phyloP scores from a whole-genome alignment of 2,329 filamentous ascomycete species.

The Didymella arachidicola region DNA sequence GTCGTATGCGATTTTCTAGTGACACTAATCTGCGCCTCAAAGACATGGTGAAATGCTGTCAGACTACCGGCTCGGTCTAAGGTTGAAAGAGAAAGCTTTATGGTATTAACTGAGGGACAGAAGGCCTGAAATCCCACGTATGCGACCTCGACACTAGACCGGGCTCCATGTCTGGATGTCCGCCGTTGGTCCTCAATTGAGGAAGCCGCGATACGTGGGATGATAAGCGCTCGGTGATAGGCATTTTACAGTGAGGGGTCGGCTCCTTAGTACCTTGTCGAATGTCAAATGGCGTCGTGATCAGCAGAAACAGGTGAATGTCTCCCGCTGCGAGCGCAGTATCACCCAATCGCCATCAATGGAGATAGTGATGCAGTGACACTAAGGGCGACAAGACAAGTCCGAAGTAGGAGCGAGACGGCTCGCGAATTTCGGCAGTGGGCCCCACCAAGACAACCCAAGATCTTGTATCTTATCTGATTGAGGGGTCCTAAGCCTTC shows the following conservation, averaged over 20 bases:
- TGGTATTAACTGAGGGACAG: background rate
- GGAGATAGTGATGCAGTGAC: background rate
- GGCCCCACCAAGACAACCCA: slow-evolving; percentile 8
- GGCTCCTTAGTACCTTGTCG: background rate
- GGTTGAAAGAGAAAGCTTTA: background rate
- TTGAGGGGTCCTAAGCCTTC: slow-evolving; percentile 1
- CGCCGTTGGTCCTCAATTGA: slow-evolving; percentile 5
- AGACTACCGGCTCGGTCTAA: background rate
- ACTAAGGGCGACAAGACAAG: background rate
- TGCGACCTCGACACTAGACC: background rate
- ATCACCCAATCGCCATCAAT: background rate
- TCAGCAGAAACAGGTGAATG: background rate
- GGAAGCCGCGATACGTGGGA: slow-evolving; percentile 13
- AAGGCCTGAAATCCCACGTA: background rate
- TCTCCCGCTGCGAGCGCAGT: background rate
- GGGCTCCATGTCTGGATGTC: background rate
- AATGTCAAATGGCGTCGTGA: slow-evolving; percentile 1
- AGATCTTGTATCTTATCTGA: slow-evolving; percentile 17
- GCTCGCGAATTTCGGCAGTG: slow-evolving; percentile 4
- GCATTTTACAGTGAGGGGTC: slow-evolving; percentile 8
- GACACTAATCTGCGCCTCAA: slow-evolving; percentile 24
- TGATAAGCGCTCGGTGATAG: slow-evolving; percentile 10
- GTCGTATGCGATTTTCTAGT: slow-evolving; percentile 44
- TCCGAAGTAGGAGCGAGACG: background rate
- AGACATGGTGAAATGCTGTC: slow-evolving; percentile 3